Percentiles rank a stretch among this genome's conserved stretches.
These are phyloP conservation scores for Aspergillus texensis DNA, from an alignment of 2,329 filamentous ascomycete species.

Conservation along the genomic window DNA sequence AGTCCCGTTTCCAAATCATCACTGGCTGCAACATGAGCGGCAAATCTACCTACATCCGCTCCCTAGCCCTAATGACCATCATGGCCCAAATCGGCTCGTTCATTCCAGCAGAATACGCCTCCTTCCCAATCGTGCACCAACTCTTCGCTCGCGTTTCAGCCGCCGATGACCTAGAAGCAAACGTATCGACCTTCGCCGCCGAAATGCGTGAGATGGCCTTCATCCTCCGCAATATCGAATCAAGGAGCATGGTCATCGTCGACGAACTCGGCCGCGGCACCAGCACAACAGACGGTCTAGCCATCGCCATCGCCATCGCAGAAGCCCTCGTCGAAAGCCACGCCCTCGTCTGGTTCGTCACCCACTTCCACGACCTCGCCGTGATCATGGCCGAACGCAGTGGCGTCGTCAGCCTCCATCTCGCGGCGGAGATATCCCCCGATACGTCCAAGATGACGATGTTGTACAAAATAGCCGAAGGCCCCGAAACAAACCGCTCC, in stretches of 20 bases:
- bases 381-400: conserved; percentile 72
- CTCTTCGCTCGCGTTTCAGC: conserved; percentile 87
- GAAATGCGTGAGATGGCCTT: conserved; percentile 98
- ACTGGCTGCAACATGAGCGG: conserved; percentile 98
- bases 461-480: conserved; percentile 80
- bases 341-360: conserved; percentile 87
- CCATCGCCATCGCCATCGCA: conserved; percentile 86
- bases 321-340: conserved; percentile 81
- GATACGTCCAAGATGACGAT: conserved; percentile 72
- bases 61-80: conserved; percentile 78
- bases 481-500: conserved; percentile 68
- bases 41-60: conserved; percentile 92
- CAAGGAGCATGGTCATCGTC: conserved; percentile 76
- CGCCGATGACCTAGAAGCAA: conserved; percentile 85
- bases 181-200: conserved; percentile 87
- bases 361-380: conserved; percentile 85
- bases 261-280: conserved; percentile 93
- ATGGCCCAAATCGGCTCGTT: conserved; percentile 95
- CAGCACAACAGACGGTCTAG: conserved; percentile 82
- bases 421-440: conserved; percentile 67
- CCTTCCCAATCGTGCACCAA: conserved; percentile 76
- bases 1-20: conserved; percentile 86
- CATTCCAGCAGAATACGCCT: conserved; percentile 82
- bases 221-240: conserved; percentile 81
- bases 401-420: conserved; percentile 81